Conservation (phyloP, 2,329 filamentous ascomycete genomes). For the Hypoxylon sp. region DNA sequence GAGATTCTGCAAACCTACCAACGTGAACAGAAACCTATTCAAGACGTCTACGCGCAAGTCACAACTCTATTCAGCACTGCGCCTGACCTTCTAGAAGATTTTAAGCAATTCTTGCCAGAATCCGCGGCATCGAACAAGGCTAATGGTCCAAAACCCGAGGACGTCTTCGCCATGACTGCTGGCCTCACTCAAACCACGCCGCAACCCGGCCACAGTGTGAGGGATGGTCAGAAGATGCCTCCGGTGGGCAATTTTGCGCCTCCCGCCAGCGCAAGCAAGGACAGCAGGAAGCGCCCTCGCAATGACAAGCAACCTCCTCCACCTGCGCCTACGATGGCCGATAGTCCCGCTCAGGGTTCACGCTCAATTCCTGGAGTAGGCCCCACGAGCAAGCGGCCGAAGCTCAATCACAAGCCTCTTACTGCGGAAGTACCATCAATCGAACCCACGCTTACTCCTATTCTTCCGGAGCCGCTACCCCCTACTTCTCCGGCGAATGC, state of each 20-base stretch:
- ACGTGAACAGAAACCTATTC: slow-evolving; percentile 96
- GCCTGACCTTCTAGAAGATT: slow-evolving; percentile 95
- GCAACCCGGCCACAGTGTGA: slow-evolving; percentile 62
- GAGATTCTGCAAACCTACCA: slow-evolving; percentile 99
- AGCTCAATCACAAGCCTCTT: slow-evolving; percentile 77
- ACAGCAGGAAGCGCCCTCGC: slow-evolving; percentile 88
- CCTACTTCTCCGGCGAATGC: slow-evolving; percentile 81
- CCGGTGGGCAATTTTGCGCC: slow-evolving; percentile 96
- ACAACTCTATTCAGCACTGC: slow-evolving; percentile 94
- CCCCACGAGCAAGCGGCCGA: slow-evolving; percentile 73
- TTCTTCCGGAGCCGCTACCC: slow-evolving; percentile 87
- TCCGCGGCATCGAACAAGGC: slow-evolving; percentile 75
- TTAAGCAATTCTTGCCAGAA: slow-evolving; percentile 98
- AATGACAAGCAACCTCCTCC: slow-evolving; percentile 67
- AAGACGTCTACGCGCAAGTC: slow-evolving; percentile 97
- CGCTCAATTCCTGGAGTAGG: slow-evolving; percentile 55
- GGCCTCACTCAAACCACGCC: slow-evolving; percentile 65
- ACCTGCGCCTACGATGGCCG: slow-evolving; percentile 60
- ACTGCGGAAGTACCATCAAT: slow-evolving; percentile 72
- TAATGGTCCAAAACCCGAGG: slow-evolving; percentile 71
- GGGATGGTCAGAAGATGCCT: slow-evolving; percentile 83
- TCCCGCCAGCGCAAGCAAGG: slow-evolving; percentile 83
- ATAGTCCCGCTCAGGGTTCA: slow-evolving; percentile 57
- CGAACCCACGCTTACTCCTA: slow-evolving; percentile 89
- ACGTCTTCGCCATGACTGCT: slow-evolving; percentile 70